Conservation (phyloP, 768 basidiomycete species). For the Hebeloma cylindrosporum region DNA sequence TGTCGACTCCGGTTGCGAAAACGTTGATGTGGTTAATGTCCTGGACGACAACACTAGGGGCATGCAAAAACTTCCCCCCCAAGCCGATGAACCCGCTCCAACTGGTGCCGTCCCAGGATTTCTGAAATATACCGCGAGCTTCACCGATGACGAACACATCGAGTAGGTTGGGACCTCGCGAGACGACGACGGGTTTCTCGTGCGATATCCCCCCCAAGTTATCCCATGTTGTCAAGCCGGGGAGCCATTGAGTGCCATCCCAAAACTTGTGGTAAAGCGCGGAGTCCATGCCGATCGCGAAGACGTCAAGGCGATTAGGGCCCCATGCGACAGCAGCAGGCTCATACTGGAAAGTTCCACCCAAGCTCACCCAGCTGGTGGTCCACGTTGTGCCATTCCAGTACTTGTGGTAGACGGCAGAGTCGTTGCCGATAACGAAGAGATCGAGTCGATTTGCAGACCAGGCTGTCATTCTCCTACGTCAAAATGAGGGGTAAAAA, state of each 20-base stretch:
- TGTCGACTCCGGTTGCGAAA: slow-evolving; percentile 8
- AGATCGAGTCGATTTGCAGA: slow-evolving; percentile 13
- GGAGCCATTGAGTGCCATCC: slow-evolving; percentile 10
- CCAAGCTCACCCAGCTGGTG: slow-evolving; percentile 7
- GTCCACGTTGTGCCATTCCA: slow-evolving; percentile 10
- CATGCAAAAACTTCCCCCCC: background rate
- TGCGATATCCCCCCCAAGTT: slow-evolving; percentile 10
- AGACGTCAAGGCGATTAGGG: slow-evolving; percentile 16
- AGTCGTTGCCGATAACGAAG: slow-evolving; percentile 18
- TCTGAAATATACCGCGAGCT: background rate
- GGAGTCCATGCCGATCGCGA: slow-evolving; percentile 12
- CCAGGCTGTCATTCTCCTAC: slow-evolving; percentile 14
- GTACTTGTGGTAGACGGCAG: slow-evolving; percentile 16
- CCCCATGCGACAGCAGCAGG: slow-evolving; percentile 15
- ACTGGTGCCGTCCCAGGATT: background rate
- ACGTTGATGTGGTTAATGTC: slow-evolving; percentile 7
- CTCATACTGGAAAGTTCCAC: slow-evolving; percentile 8
- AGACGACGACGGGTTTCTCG: slow-evolving; percentile 11
- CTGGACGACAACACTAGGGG: background rate
- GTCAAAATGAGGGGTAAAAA: background rate
- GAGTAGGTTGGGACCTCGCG: slow-evolving; percentile 1
- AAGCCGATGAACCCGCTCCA: background rate
- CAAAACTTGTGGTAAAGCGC: slow-evolving; percentile 15
- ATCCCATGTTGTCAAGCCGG: slow-evolving; percentile 4
- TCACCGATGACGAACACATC: background rate